Base-by-base conservation (phyloP, 352 stramenopile genomes). In the Halophytophthora batemanensis region DNA sequence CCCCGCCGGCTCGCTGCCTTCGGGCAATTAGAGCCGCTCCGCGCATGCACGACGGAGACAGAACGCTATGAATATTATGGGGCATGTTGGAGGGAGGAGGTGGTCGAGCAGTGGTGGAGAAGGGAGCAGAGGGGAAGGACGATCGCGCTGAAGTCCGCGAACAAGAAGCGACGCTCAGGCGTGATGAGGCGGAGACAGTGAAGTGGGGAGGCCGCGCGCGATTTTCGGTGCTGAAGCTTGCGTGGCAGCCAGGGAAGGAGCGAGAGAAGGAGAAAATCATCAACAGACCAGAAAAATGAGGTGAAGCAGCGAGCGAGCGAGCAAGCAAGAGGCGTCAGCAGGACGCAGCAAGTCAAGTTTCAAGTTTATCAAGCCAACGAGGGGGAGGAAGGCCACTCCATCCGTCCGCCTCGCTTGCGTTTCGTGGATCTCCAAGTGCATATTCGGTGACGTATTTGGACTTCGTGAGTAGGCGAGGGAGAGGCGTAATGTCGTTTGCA, bases 1-100 rank as follows among this genome's bases (percentile, higher is more conserved):
- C 53, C 45, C 61, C 59, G 64, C 76, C 52, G n/a, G n/a, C n/a
- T 64, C 59, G 68, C 40, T 81, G 61, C 55, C 69, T n/a, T 58
- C 64, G 19, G 57, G 47, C 37, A 70, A 73, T 45, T 78, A 71
- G 54, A 64, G 48, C 42, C n/a, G 42, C 41, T 53, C 36, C 34
- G 15, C 43, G 44, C 41, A 39, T 40, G 43, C 59, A 52, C n/a
- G n/a, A n/a, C n/a, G n/a, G 38, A 53, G 47, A 61, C 50, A 53
- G 51, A 43, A 69, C 43, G 50, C 59, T 66, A 68, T 62, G 43
- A 71, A 53, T 69, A 72, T 67, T 64, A 67, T 64, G 60, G 55
- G 47, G 57, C 52, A 60, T 68, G 49, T 70, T 62, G 45, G 61
- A 31, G 56, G 47, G 40, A 65, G 54, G 50, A 58, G 53, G 40